phyloP scores from a whole-genome alignment of 257 asterid species.

The Nyctanthes arbortristis region DNA sequence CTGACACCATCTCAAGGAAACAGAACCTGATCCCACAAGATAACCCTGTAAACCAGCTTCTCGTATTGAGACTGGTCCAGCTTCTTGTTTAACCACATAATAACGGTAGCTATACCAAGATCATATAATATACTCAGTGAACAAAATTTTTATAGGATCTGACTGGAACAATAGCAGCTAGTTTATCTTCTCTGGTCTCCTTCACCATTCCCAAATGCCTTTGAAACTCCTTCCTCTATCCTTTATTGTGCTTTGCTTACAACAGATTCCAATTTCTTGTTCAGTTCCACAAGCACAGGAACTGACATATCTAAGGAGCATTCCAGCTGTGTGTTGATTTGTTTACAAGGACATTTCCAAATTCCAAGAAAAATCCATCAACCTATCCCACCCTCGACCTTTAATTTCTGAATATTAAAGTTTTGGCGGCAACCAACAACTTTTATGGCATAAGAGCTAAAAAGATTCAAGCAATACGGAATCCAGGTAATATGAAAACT shows the following conservation, averaged over 20 bases:
- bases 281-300: background rate
- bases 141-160: slow-evolving; percentile 6
- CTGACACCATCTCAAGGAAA: slow-evolving; percentile 6
- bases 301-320: background rate
- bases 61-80: too few species aligned
- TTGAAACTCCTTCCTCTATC: slow-evolving; percentile 4
- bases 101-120: background rate
- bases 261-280: slow-evolving; percentile 9
- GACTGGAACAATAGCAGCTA: background rate
- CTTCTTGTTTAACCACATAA: slow-evolving; percentile 14
- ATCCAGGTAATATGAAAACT: too few species aligned
- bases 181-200: slow-evolving; percentile 1
- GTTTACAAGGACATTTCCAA: background rate
- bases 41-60: slow-evolving; percentile 8
- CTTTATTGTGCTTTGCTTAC: slow-evolving; percentile 7
- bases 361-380: too few species aligned
- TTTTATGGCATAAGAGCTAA: background rate
- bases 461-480: background rate
- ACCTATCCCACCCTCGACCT: background rate
- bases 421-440: background rate
- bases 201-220: background rate
- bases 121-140: too few species aligned
- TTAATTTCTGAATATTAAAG: background rate
- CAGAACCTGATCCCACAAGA: background rate
- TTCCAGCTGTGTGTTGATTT: background rate